Evolutionary conservation across 1,139 yeast genomes (phyloP).

Genomic region (Saccharomyces hybrid): DNA sequence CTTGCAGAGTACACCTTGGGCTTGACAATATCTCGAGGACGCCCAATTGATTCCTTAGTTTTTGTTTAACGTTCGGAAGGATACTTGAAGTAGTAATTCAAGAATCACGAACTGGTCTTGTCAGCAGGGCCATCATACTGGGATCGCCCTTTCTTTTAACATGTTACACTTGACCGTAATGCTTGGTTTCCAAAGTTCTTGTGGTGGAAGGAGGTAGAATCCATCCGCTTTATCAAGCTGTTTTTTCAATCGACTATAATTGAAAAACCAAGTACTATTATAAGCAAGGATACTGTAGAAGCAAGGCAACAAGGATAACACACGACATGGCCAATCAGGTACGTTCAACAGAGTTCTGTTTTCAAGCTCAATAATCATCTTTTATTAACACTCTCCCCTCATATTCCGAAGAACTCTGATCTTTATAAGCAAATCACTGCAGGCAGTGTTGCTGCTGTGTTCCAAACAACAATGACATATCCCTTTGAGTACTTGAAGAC

Average conservation of each 20-base stretch:
- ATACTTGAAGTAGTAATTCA: too few relatives aligned
- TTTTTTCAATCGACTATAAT: background rate
- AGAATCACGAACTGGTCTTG: too few relatives aligned
- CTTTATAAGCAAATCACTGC: conserved; percentile 31
- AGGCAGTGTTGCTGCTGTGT: conserved; percentile 68
- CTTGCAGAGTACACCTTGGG: too few relatives aligned
- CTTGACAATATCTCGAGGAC: too few relatives aligned
- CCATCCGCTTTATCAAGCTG: background rate
- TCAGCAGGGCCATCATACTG: too few relatives aligned
- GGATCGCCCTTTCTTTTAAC: too few relatives aligned
- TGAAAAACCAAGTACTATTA: background rate
- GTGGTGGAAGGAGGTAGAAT: background rate
- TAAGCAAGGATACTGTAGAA: background rate
- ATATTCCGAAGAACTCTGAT: background rate
- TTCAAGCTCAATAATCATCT: background rate
- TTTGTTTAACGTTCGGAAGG: too few relatives aligned
- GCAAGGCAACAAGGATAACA: background rate
- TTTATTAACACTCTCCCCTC: background rate
- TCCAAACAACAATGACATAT: conserved; percentile 64
- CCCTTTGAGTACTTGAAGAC: conserved; percentile 84
- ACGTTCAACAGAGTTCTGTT: background rate
- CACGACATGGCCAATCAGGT: background rate
- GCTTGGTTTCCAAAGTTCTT: background rate
- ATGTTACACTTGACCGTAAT: background rate
- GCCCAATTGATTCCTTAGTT: too few relatives aligned